Base-by-base conservation (phyloP, 805 yeast species). In the Ogataea salicorniae region DNA sequence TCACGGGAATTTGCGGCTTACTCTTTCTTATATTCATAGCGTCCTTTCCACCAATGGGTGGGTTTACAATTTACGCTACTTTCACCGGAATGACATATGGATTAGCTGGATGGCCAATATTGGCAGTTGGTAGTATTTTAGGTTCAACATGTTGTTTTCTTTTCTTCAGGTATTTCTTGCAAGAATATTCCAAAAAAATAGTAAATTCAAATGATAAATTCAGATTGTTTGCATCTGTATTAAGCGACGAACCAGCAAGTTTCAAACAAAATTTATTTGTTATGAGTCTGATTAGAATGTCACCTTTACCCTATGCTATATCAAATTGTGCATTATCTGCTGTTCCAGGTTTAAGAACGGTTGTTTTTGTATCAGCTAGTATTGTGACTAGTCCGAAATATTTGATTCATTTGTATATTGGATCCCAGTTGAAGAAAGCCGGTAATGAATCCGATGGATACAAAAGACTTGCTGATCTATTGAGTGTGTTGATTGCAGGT, bases 241-340 rank as follows among this genome's bases (percentile, higher is more conserved):
- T 92, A 49, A 80, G 76, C 55, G 95, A 88, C 48, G 50, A 54
- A 22, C 55, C 56, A 2, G 59, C 59, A 2, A 43, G 61, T 6
- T 62, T 55, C 39, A 77, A 79, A 46, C 83, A 84, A 54, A 78
- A 81, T 48, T 75, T 90, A 48, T 63, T 81, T 53, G 66, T 94
- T 22, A 66, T 92, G 45, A 77, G 85, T 45, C 71, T 92, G 60
- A 75, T 92, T 29, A 73, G 97, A 46, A 65, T 92, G 48, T 89
- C 97, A 56, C 99, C 99, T 0, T 76, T 92, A 58, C 98, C 98
- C 0, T 94, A 90, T 62, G 89, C 97, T 2, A 70, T 92, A 33
- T 84, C 94, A 0, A 92, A 92, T 59, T 97, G 97, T 4, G 97
- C 96, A 0, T 73, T 94, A 54, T 94, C 96, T 9, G 84, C 95